Percentiles rank a stretch among this genome's conserved stretches.
phyloP scores from a whole-genome alignment of 495 filamentous ascomycete genomes.

The Podospora didyma region DNA sequence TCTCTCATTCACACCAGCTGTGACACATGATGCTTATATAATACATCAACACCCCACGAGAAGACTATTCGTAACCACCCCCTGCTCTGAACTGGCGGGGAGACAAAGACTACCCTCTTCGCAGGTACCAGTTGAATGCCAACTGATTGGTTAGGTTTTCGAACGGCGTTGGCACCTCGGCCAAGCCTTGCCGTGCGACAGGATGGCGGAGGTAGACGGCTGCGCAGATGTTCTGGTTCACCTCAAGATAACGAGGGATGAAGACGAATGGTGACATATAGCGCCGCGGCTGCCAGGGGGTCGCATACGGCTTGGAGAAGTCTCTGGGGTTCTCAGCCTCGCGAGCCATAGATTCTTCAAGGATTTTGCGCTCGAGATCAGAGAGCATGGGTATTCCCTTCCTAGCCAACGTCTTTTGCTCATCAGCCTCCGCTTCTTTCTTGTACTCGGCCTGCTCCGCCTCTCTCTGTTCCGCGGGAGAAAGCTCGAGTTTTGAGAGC shows the following conservation, averaged over 20 bases:
- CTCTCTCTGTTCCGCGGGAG: background rate
- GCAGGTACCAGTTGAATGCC: constrained; percentile 92
- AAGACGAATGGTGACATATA: constrained; percentile 92
- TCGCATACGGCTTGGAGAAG: constrained; percentile 72
- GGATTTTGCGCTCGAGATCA: too few species aligned
- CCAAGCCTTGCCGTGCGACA: constrained; percentile 79
- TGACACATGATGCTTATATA: background rate
- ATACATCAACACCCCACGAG: too few species aligned
- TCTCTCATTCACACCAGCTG: too few species aligned
- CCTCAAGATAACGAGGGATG: constrained; percentile 91
- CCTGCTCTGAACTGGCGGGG: too few species aligned
- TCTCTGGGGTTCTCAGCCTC: background rate
- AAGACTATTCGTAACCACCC: too few species aligned
- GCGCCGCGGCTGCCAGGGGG: constrained; percentile 83
- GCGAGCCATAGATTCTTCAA: too few species aligned
- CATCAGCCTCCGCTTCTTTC: background rate
- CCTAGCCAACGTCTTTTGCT: background rate
- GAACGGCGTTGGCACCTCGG: constrained; percentile 91
- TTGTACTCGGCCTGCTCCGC: background rate
- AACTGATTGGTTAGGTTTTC: constrained; percentile 56
- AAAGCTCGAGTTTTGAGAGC: constrained; percentile 17
- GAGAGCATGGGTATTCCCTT: background rate
- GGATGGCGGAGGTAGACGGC: constrained; percentile 95
- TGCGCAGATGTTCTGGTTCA: constrained; percentile 92
- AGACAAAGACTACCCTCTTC: constrained; percentile 58